Percentiles rank a stretch among this genome's conserved stretches.
phyloP scores from a whole-genome alignment of 495 filamentous ascomycete genomes.

The Xylaria longipes region DNA sequence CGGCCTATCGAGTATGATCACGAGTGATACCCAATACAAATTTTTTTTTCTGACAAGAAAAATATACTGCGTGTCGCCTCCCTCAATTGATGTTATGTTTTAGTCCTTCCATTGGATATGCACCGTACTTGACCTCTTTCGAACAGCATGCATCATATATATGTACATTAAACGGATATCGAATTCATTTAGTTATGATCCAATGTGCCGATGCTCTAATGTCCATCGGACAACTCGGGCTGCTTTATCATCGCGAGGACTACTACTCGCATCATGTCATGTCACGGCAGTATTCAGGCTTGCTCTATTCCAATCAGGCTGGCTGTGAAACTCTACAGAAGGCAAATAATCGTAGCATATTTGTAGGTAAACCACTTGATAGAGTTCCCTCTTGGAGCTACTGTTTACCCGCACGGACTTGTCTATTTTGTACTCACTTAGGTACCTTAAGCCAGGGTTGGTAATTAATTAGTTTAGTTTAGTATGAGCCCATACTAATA shows the following conservation, averaged over 20 bases:
- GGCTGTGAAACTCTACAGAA: not conserved
- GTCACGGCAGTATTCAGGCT: not conserved
- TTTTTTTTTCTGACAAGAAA: conserved; percentile 17
- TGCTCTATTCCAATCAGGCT: not conserved
- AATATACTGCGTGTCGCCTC: not conserved
- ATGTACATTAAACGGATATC: not conserved
- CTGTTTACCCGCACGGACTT: too few relatives aligned
- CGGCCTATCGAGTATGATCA: conserved; percentile 33
- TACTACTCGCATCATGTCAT: not conserved
- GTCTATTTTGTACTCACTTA: too few relatives aligned
- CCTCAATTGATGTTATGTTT: not conserved
- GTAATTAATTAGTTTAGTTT: too few relatives aligned
- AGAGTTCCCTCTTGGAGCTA: not conserved
- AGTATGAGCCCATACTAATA: too few relatives aligned
- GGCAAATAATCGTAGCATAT: not conserved
- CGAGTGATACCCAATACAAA: conserved; percentile 41
- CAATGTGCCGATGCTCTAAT: too few relatives aligned
- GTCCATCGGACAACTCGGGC: too few relatives aligned
- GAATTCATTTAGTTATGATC: not conserved
- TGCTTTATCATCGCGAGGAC: too few relatives aligned
- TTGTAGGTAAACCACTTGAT: not conserved
- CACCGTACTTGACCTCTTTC: too few relatives aligned
- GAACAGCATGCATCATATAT: not conserved
- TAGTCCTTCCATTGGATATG: not conserved
- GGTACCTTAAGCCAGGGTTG: too few relatives aligned